Conservation (phyloP, 1,139 yeast species). For the Candida freyschussii region DNA sequence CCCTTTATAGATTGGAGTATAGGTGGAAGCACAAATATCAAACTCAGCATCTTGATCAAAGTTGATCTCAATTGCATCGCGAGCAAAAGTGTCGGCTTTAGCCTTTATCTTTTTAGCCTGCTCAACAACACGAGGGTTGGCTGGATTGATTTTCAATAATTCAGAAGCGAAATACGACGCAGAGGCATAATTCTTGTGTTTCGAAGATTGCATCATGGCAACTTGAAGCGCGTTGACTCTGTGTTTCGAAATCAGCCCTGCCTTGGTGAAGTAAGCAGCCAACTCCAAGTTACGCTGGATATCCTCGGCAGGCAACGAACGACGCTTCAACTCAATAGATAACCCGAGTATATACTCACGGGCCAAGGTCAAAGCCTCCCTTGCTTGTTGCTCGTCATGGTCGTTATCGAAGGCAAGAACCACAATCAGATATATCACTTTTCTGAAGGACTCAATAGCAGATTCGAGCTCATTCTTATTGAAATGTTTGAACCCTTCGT, state of each 20-base stretch:
- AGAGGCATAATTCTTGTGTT: slow-evolving; percentile 78
- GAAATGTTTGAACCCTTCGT: slow-evolving; percentile 77
- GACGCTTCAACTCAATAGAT: slow-evolving; percentile 84
- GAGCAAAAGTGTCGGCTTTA: slow-evolving; percentile 72
- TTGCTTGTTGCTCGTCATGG: slow-evolving; percentile 73
- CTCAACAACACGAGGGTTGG: slow-evolving; percentile 83
- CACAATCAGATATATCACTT: slow-evolving; percentile 70
- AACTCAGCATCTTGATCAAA: slow-evolving; percentile 91
- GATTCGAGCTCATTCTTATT: slow-evolving; percentile 76
- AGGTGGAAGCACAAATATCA: slow-evolving; percentile 81
- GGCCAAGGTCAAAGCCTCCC: slow-evolving; percentile 66
- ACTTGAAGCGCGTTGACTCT: slow-evolving; percentile 85
- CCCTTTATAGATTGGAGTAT: slow-evolving; percentile 85
- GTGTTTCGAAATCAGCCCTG: slow-evolving; percentile 78
- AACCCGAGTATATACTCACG: slow-evolving; percentile 90
- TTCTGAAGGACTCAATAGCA: slow-evolving; percentile 77
- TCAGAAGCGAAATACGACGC: slow-evolving; percentile 90
- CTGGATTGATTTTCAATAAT: slow-evolving; percentile 59
- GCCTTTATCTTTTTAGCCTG: slow-evolving; percentile 81
- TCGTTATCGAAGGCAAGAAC: slow-evolving; percentile 67
- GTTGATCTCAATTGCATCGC: slow-evolving; percentile 85
- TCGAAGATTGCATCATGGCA: slow-evolving; percentile 91
- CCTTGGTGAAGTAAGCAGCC: slow-evolving; percentile 91
- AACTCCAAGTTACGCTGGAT: slow-evolving; percentile 84
- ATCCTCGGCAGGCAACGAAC: slow-evolving; percentile 65